A percentile compares a stretch with the other conserved stretches of the same genome.
Conservation (phyloP, 148 eudicot genomes). For the Vaccinium darrowii region DNA sequence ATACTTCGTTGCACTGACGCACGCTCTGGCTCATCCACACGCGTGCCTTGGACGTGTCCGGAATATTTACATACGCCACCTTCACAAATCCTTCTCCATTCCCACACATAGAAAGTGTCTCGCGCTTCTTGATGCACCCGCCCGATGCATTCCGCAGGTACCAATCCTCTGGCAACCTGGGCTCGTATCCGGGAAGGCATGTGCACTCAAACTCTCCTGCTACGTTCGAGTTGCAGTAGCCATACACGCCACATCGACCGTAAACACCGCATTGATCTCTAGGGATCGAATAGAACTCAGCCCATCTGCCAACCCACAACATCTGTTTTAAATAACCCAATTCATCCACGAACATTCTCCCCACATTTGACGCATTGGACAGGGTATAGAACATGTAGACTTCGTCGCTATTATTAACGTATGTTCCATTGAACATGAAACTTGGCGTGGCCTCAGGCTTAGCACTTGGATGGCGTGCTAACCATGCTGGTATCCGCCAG, state of each 20-base stretch:
- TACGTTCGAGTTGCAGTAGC: constrained; percentile 27
- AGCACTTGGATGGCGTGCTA: too few species aligned
- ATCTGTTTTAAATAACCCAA: not conserved
- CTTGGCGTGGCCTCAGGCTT: not conserved
- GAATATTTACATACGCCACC: constrained; percentile 33
- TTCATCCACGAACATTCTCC: not conserved
- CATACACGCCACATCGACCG: not conserved
- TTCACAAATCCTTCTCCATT: constrained; percentile 52
- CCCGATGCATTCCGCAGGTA: constrained; percentile 36
- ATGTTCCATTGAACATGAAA: not conserved
- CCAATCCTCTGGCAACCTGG: constrained; percentile 42
- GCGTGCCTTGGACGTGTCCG: constrained; percentile 30
- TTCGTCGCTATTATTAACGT: not conserved
- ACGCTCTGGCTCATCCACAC: not conserved
- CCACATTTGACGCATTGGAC: not conserved
- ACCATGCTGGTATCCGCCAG: too few species aligned
- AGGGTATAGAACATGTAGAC: not conserved
- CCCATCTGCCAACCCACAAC: not conserved
- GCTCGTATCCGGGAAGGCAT: constrained; percentile 48
- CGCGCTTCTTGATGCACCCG: constrained; percentile 41
- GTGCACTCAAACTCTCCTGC: constrained; percentile 34
- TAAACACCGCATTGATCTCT: not conserved
- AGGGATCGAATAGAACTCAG: not conserved
- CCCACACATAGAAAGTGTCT: constrained; percentile 29
- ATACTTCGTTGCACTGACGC: not conserved